Evolutionary conservation across 192 early-diverging fungal genomes (phyloP).

Genomic region (Chytriomyces sp.): DNA sequence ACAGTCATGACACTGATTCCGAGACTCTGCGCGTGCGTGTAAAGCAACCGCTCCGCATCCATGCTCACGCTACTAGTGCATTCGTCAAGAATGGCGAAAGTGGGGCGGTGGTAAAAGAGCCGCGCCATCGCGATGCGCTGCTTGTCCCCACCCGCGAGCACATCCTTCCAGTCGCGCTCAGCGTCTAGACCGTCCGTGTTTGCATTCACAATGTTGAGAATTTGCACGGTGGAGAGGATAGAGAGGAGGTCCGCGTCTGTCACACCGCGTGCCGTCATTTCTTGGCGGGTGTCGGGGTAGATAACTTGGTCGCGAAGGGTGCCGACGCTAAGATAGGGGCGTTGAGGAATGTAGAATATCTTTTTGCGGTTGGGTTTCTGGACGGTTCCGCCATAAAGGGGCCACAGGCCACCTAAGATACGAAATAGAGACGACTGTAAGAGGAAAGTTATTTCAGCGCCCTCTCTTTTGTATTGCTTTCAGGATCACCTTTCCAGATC

Average conservation of each 20-base stretch:
- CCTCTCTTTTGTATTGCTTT: too few relatives aligned
- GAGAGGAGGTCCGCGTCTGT: constrained; percentile 79
- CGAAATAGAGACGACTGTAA: constrained; percentile 82
- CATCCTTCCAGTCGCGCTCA: constrained; percentile 74
- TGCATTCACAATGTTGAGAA: constrained; percentile 79
- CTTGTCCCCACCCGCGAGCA: constrained; percentile 91
- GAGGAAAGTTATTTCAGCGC: constrained; percentile 22
- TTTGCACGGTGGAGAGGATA: constrained; percentile 82
- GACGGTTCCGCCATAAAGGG: constrained; percentile 77
- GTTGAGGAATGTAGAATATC: constrained; percentile 98
- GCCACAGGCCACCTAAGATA: constrained; percentile 95
- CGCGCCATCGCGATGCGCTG: constrained; percentile 89
- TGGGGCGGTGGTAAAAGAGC: constrained; percentile 94
- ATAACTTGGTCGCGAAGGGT: constrained; percentile 97
- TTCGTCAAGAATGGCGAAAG: constrained; percentile 96
- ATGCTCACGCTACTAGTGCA: constrained; percentile 91
- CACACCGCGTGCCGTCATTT: constrained; percentile 71
- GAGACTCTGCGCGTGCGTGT: constrained; percentile 60
- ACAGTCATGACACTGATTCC: constrained; percentile 93
- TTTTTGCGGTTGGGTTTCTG: constrained; percentile 60
- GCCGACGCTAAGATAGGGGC: constrained; percentile 94
- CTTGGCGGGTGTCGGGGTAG: constrained; percentile 85
- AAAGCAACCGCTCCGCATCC: constrained; percentile 93
- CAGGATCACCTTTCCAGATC: constrained; percentile 63
- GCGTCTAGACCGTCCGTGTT: constrained; percentile 86